Conservation (phyloP, 2,329 filamentous ascomycete species). For the Aspergillus cejpii region DNA sequence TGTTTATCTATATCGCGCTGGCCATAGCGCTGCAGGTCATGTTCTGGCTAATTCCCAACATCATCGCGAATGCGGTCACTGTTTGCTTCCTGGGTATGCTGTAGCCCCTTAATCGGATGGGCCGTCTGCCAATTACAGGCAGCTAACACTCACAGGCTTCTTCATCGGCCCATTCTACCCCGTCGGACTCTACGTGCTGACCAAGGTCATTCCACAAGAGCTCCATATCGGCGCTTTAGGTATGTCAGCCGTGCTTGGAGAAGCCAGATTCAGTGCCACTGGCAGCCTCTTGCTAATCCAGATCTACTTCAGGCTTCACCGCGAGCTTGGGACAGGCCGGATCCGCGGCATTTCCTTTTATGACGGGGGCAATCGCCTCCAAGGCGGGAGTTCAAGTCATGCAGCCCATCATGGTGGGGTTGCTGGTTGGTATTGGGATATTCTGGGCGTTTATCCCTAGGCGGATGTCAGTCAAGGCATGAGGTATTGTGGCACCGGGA, state of each 20-base stretch:
- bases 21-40: conserved; percentile 17
- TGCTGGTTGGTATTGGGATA: conserved; percentile 17
- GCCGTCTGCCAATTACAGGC: background rate
- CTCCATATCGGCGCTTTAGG: conserved; percentile 21
- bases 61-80: conserved; percentile 19
- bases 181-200: conserved; percentile 21
- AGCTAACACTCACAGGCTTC: conserved; percentile 15
- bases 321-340: conserved; percentile 21
- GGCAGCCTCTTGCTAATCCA: background rate
- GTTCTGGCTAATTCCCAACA: conserved; percentile 21
- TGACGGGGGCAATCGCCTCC: conserved; percentile 22
- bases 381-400: conserved; percentile 19
- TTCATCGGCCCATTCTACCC: conserved; percentile 25
- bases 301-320: conserved; percentile 17
- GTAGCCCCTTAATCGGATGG: background rate
- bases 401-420: conserved; percentile 22
- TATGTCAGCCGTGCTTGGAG: conserved; percentile 7
- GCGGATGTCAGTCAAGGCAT: background rate
- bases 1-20: conserved; percentile 17
- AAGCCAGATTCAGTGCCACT: too few species aligned
- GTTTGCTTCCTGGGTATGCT: conserved; percentile 21
- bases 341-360: conserved; percentile 21
- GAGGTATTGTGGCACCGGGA: too few species aligned
- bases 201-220: conserved; percentile 18
- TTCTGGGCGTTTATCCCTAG: conserved; percentile 20